Evolutionary conservation across 805 yeast genomes (phyloP).

Genomic region (Sungouiella thailandica): DNA sequence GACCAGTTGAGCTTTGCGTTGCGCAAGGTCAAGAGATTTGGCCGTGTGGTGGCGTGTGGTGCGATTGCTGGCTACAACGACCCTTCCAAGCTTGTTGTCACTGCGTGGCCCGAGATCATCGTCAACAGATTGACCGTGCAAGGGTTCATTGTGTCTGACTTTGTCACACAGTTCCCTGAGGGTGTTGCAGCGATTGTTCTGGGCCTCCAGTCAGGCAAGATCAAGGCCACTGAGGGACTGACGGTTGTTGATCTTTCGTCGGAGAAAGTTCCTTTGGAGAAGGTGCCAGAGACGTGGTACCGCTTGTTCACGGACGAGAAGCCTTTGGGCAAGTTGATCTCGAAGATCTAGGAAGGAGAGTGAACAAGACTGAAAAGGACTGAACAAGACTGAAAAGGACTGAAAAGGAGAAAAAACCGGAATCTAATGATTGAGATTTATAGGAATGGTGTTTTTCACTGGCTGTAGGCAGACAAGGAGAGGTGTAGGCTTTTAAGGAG

Average conservation of each 20-base stretch:
- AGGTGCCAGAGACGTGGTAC: conserved; percentile 13
- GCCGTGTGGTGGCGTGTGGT: conserved; percentile 57
- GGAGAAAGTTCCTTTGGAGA: conserved; percentile 16
- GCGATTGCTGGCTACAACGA: conserved; percentile 57
- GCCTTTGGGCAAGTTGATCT: conserved; percentile 15
- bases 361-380: too few species aligned
- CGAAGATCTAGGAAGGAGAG: conserved; percentile 7
- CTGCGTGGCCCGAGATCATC: conserved; percentile 40
- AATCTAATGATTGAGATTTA: too few species aligned
- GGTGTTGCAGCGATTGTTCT: conserved; percentile 32
- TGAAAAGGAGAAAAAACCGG: too few species aligned
- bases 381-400: too few species aligned
- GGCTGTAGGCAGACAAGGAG: too few species aligned
- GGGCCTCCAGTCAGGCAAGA: conserved; percentile 37
- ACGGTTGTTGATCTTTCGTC: conserved; percentile 38
- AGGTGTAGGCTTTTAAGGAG: too few species aligned
- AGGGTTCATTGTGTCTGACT: conserved; percentile 52
- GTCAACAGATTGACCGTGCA: conserved; percentile 45
- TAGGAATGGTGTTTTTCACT: too few species aligned
- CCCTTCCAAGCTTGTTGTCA: conserved; percentile 27
- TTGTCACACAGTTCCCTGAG: conserved; percentile 28
- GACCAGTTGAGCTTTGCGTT: conserved; percentile 45
- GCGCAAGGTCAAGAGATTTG: conserved; percentile 32
- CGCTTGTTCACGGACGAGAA: conserved; percentile 15
- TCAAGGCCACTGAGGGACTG: conserved; percentile 30